A percentile compares a stretch with the other conserved stretches of the same genome.
phyloP scores from a whole-genome alignment of 768 basidiomycete species.

The Filobasidium floriforme region DNA sequence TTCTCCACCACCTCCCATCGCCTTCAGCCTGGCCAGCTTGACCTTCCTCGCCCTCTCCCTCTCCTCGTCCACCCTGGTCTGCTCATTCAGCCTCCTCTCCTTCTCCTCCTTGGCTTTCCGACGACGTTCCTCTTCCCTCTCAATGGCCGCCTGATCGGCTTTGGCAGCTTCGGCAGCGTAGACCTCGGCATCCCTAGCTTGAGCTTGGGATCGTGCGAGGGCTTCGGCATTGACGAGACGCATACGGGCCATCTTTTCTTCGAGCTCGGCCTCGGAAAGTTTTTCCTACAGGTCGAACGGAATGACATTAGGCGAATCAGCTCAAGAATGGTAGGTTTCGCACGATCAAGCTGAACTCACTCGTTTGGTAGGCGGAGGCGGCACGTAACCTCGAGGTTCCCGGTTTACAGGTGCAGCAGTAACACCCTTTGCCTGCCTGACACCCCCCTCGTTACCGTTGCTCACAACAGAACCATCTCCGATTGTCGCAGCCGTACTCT shows the following conservation, averaged over 20 bases:
- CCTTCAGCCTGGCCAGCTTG: background rate
- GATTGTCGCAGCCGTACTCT: too few relatives aligned
- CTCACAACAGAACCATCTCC: too few relatives aligned
- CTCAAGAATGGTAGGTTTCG: too few relatives aligned
- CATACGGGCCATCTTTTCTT: conserved; percentile 9
- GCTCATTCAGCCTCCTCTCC: conserved; percentile 3
- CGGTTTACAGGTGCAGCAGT: background rate
- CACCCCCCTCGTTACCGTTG: background rate
- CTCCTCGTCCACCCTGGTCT: conserved; percentile 5
- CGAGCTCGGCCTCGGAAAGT: background rate
- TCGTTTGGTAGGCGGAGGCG: conserved; percentile 4
- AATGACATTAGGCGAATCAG: too few relatives aligned
- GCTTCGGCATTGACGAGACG: conserved; percentile 4
- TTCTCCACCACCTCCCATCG: background rate
- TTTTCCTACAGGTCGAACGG: background rate
- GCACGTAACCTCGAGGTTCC: conserved; percentile 5
- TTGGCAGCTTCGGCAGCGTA: conserved; percentile 5
- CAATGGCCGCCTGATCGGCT: background rate
- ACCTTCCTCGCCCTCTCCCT: conserved; percentile 7
- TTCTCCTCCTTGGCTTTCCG: conserved; percentile 5
- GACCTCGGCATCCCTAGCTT: background rate
- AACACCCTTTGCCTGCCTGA: background rate
- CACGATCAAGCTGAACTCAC: background rate
- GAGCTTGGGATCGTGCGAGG: background rate
- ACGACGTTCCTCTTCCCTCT: background rate